Evolutionary conservation across 768 basidiomycete genomes (phyloP).

Genomic region (Pleurotus eryngii): DNA sequence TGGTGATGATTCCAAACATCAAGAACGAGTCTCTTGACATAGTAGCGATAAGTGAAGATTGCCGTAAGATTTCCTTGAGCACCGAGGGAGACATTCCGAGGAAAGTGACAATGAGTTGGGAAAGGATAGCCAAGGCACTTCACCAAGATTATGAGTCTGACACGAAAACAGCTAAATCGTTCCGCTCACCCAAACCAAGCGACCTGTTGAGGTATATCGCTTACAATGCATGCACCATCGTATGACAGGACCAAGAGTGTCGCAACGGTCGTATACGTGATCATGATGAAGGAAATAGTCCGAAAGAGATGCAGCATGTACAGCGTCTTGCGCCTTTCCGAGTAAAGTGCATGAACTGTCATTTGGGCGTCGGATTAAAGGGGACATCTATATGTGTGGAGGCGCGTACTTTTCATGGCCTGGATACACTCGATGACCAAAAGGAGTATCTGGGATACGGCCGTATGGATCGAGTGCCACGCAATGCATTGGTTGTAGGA

Average conservation of each 20-base stretch:
- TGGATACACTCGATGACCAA: not conserved
- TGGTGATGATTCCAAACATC: not conserved
- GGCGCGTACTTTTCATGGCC: not conserved
- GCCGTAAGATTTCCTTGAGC: not conserved
- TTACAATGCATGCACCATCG: not conserved
- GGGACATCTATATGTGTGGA: not conserved
- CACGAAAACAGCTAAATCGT: too few species aligned
- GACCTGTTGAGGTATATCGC: not conserved
- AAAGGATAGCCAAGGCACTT: not conserved
- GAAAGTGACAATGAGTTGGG: not conserved
- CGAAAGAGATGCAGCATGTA: not conserved
- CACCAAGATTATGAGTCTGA: not conserved
- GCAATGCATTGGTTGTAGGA: not conserved
- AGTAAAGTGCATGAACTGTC: constrained; percentile 4
- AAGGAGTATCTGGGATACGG: not conserved
- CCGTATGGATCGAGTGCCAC: not conserved
- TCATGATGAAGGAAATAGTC: not conserved
- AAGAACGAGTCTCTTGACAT: not conserved
- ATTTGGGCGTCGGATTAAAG: not conserved
- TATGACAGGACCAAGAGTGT: not conserved
- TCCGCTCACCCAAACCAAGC: not conserved
- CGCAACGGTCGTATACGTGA: not conserved
- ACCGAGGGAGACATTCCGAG: not conserved
- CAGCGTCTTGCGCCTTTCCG: not conserved
- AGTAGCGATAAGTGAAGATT: not conserved